phyloP scores from a whole-genome alignment of 2,329 filamentous ascomycete species.

The Fusarium sp. region DNA sequence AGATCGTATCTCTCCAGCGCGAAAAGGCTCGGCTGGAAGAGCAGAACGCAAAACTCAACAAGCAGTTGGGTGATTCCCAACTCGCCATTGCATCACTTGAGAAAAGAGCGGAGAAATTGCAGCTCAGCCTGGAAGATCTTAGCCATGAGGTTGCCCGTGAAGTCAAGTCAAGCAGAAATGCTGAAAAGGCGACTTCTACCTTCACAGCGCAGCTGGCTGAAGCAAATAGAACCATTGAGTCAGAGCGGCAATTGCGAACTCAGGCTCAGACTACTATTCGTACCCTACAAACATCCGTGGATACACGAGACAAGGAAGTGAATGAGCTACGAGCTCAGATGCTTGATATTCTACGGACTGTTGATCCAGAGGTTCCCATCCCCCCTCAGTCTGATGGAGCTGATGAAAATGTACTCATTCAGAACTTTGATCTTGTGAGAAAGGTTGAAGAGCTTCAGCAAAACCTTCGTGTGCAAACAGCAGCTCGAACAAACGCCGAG shows the following conservation, averaged over 20 bases:
- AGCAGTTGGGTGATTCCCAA: slow-evolving; percentile 87
- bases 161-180: slow-evolving; percentile 87
- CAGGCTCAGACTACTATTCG: slow-evolving; percentile 88
- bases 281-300: slow-evolving; percentile 79
- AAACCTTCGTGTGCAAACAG: slow-evolving; percentile 82
- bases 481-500: slow-evolving; percentile 83
- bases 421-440: slow-evolving; percentile 83
- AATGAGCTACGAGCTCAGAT: slow-evolving; percentile 81
- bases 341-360: slow-evolving; percentile 82
- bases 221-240: slow-evolving; percentile 87
- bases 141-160: slow-evolving; percentile 92
- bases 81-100: slow-evolving; percentile 83
- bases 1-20: slow-evolving; percentile 77
- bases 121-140: slow-evolving; percentile 86
- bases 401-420: slow-evolving; percentile 73
- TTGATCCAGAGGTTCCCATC: slow-evolving; percentile 77
- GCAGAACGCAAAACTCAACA: slow-evolving; percentile 79
- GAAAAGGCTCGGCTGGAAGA: slow-evolving; percentile 88
- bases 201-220: slow-evolving; percentile 86
- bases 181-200: slow-evolving; percentile 85
- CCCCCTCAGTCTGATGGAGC: slow-evolving; percentile 65
- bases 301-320: slow-evolving; percentile 82
- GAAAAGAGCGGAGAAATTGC: slow-evolving; percentile 93
- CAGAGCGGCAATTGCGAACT: slow-evolving; percentile 82
- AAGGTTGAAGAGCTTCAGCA: slow-evolving; percentile 90